Base-by-base conservation (phyloP, 495 filamentous ascomycete genomes). In the Chaetomidium leptoderma region DNA sequence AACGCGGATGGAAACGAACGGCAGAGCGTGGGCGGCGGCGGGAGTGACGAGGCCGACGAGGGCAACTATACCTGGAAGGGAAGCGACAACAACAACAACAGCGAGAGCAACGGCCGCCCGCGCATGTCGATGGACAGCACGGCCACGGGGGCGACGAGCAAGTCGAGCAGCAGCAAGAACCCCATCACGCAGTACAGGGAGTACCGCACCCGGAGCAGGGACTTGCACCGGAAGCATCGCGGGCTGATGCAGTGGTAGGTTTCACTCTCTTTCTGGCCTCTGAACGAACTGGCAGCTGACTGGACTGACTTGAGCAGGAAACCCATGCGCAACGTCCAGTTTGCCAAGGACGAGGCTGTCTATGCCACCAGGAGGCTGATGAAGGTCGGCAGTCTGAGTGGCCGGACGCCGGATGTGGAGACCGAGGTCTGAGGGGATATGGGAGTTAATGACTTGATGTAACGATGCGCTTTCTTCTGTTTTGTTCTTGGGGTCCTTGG, bases 211-310 rank as follows among this genome's bases (percentile, higher is more conserved):
- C 58, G 69, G 27, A 79, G 76, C 61, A 59, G 77, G 51, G 78
- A 83, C 24, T 69, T 88, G 61, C 82, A 87, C 63, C 72, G 87
- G 14, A 86, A 87, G 71, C 85, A 89, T 59, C 74, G 86, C 33
- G 87, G 86, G 10, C 56, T 88, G 63, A 88, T 89, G 85, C 86
- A 89, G 67, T 90, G 87, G 86, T 86, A 23, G 52, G 68, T 65
- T 29, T 26, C 23, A 5, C n/a, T 11, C 32, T 10, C 2, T n/a
- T 27, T 17, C 19, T 2, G 19, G 2, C 11, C 2, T 16, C 13
- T 7, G 4, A 49, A n/a, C n/a, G n/a, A n/a, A n/a, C n/a, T 6
- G 19, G 36, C n/a, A 39, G 19, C 13, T 17, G 16, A 44, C 23
- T 44, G 53, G 46, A 60, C 37, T 57, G 17, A 55, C 53, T 24